Percentiles rank a stretch among this genome's conserved stretches.
These are phyloP conservation scores for Daldinia decipiens DNA, from an alignment of 495 filamentous ascomycete species.

Conservation along the genomic window DNA sequence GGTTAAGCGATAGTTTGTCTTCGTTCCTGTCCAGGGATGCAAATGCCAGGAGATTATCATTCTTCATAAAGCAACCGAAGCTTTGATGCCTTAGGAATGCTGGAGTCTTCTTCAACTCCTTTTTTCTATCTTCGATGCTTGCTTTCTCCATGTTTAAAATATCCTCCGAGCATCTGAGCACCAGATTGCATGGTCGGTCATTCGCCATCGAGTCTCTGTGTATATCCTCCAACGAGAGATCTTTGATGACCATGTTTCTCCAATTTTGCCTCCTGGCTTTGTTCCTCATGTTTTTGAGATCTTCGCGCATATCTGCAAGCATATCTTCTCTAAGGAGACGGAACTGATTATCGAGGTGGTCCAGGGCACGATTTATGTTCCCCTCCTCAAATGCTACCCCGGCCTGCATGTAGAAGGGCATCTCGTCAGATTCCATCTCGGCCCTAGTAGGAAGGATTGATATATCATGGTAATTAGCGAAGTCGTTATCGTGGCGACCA, in stretches of 20 bases:
- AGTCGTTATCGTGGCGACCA: slow-evolving; percentile 84
- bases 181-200: slow-evolving; percentile 54
- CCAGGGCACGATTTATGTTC: slow-evolving; percentile 53
- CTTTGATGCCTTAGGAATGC: slow-evolving; percentile 67
- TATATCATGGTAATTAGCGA: slow-evolving; percentile 68
- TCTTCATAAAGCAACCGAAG: slow-evolving; percentile 67
- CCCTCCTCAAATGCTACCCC: slow-evolving; percentile 52
- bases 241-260: slow-evolving; percentile 41
- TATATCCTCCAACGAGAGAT: slow-evolving; percentile 38
- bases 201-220: slow-evolving; percentile 45
- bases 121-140: slow-evolving; percentile 51
- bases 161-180: slow-evolving; percentile 56
- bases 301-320: slow-evolving; percentile 71
- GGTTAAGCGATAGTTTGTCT: slow-evolving; percentile 57
- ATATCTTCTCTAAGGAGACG: slow-evolving; percentile 81
- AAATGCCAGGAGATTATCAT: slow-evolving; percentile 68
- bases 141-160: slow-evolving; percentile 55
- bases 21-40: slow-evolving; percentile 67
- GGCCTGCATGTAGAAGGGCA: slow-evolving; percentile 67
- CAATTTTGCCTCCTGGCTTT: slow-evolving; percentile 54
- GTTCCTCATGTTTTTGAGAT: slow-evolving; percentile 59
- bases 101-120: slow-evolving; percentile 58
- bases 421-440: slow-evolving; percentile 69
- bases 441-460: slow-evolving; percentile 73
- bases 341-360: slow-evolving; percentile 81